Conservation (phyloP, 257 asterid genomes). For the Pogostemon cablin region DNA sequence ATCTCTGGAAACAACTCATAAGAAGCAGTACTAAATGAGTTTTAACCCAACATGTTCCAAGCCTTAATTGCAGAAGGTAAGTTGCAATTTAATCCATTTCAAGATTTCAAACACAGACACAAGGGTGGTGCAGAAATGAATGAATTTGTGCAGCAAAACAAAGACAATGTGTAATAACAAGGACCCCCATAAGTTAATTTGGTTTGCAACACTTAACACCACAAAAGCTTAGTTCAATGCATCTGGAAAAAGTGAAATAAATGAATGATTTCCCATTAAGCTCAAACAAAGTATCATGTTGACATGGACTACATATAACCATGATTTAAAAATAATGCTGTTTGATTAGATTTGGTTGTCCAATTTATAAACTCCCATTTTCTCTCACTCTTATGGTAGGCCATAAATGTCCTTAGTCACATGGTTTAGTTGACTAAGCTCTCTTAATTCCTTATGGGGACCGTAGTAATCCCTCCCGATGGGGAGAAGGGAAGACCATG, state of each 20-base stretch:
- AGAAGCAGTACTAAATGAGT: too few relatives aligned
- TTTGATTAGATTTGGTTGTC: conserved; percentile 32
- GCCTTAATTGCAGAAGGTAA: not conserved
- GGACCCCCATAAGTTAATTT: conserved; percentile 24
- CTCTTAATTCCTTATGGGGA: too few relatives aligned
- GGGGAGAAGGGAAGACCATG: too few relatives aligned
- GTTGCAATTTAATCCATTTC: not conserved
- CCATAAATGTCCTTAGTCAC: conserved; percentile 33
- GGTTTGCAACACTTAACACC: conserved; percentile 26
- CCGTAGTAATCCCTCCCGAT: too few relatives aligned
- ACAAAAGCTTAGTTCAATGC: conserved; percentile 39
- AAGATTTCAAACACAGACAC: not conserved
- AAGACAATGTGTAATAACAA: conserved; percentile 24
- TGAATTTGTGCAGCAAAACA: conserved; percentile 19
- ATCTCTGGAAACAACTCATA: too few relatives aligned
- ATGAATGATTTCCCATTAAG: not conserved
- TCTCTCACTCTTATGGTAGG: conserved; percentile 40
- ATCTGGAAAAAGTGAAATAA: conserved; percentile 26
- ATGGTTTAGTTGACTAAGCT: too few relatives aligned
- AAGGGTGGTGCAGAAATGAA: not conserved
- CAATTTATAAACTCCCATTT: conserved; percentile 25
- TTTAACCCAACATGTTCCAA: not conserved
- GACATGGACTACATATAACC: conserved; percentile 11
- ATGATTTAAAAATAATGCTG: conserved; percentile 9
- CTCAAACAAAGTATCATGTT: conserved; percentile 5